These are phyloP conservation scores for Venturia asperata DNA, from an alignment of 2,329 filamentous ascomycete species.

Conservation along the genomic window DNA sequence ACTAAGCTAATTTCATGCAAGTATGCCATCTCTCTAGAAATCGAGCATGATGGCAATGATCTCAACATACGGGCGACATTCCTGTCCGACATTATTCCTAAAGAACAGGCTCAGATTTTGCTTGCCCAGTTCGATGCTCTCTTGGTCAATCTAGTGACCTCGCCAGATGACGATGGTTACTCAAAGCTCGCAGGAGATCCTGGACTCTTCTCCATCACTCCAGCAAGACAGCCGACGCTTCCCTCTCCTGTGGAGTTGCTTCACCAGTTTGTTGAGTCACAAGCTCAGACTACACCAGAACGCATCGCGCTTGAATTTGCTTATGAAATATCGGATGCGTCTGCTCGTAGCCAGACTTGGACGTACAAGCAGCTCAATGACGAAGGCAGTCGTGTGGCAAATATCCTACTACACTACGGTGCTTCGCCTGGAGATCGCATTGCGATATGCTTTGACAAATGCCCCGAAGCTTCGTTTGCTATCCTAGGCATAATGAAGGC, in stretches of 20 bases:
- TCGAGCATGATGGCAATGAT: constrained; percentile 50
- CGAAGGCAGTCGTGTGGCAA: constrained; percentile 65
- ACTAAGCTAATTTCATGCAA: constrained; percentile 23
- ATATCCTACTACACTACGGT: constrained; percentile 49
- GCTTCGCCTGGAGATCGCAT: constrained; percentile 55
- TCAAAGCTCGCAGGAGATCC: constrained; percentile 33
- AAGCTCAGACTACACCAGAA: constrained; percentile 49
- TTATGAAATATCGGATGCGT: constrained; percentile 44
- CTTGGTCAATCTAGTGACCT: constrained; percentile 50
- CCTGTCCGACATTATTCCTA: constrained; percentile 56
- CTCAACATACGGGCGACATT: constrained; percentile 62
- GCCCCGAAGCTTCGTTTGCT: constrained; percentile 72
- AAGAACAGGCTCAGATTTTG: constrained; percentile 59
- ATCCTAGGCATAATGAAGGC: constrained; percentile 78
- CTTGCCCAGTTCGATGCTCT: constrained; percentile 64
- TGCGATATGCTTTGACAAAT: constrained; percentile 77
- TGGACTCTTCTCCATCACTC: constrained; percentile 56
- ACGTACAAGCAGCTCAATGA: constrained; percentile 65
- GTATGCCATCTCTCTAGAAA: constrained; percentile 74
- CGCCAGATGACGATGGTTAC: not conserved
- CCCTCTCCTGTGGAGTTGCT: constrained; percentile 54
- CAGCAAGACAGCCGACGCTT: constrained; percentile 53
- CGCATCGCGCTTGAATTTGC: constrained; percentile 71
- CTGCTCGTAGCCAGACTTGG: constrained; percentile 53
- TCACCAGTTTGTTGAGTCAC: constrained; percentile 70